Evolutionary conservation across 805 yeast species (phyloP), one percentile per base, ranked within the genome.

Genomic region (Naumovozyma dairenensis): DNA sequence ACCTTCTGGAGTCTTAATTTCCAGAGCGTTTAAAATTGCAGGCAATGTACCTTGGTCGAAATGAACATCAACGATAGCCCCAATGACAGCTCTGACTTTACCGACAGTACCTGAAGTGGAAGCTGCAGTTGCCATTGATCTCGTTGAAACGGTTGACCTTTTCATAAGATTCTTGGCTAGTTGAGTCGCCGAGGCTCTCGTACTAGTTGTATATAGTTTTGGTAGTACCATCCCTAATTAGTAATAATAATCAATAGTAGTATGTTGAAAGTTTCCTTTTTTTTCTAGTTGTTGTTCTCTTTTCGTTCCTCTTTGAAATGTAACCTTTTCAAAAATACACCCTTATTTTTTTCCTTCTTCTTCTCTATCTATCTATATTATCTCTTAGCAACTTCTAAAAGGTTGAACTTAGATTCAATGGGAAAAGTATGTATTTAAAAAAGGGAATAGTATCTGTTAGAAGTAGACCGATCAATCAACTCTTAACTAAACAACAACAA

Each of bases 31-130:
- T 61, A 86, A 77, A 72, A 92, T 92, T 52, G 94, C 93, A 62
- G 98, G 98, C 57, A 89, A 76, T 70, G 82, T 78, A 64, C 92
- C 94, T 68, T 87, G 94, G 62, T 85, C 95, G 77, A 89, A 89
- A 68, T 92, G 96, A 59, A 89, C 97, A 69, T 89, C 94, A 69
- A 86, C 96, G 69, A 86, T 89, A 74, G 96, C 96, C 85, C 96
- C 96, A 66, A 86, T 86, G 60, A 86, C 96, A 55, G 96, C 89
- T 74, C 94, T 83, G 59, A 85, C 85, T 65, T 81, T 80, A 75
- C 96, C 96, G 58, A 66, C 65, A 39, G 69, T 61, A 10, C 16
- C 31, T 57, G 81, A 74, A 51, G 85, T 78, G 27, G 50, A 43
- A 50, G 89, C 81, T 39, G 59, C 53, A 32, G 61, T 34, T 26